phyloP scores from a whole-genome alignment of 2,329 filamentous ascomycete genomes.

The Talaromyces sp. region DNA sequence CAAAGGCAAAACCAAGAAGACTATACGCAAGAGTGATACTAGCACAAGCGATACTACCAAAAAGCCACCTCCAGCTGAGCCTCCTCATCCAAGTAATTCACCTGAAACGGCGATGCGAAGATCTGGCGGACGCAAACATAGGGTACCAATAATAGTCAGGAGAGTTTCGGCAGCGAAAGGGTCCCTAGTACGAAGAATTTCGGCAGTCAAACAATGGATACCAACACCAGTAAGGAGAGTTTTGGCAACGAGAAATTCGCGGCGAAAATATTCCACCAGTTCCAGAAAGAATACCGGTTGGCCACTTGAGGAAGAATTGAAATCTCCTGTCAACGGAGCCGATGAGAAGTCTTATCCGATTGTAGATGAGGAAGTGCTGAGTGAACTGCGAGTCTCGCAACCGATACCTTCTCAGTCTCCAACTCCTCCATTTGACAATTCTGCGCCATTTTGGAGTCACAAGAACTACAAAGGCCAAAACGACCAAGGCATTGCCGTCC shows the following conservation, averaged over 20 bases:
- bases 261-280: not conserved
- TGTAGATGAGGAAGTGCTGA: not conserved
- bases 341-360: not conserved
- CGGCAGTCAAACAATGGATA: not conserved
- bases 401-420: not conserved
- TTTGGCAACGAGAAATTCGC: not conserved
- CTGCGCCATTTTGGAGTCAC: slow-evolving; percentile 27
- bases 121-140: not conserved
- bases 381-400: not conserved
- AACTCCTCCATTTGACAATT: not conserved
- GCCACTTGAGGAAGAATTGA: not conserved
- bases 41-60: not conserved
- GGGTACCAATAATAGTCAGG: not conserved
- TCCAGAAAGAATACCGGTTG: not conserved
- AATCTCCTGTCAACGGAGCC: not conserved
- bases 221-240: not conserved
- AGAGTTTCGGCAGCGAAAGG: not conserved
- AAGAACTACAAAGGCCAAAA: slow-evolving; percentile 42
- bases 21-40: not conserved
- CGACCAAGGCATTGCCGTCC: slow-evolving; percentile 57
- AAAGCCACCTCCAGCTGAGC: not conserved
- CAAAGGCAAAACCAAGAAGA: not conserved
- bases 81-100: not conserved
- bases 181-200: not conserved
- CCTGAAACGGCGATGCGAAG: not conserved